Percentiles rank a stretch among this genome's conserved stretches.
Evolutionary conservation across 345 rosid species (phyloP).

Genomic region (Syzygium oleosum): DNA sequence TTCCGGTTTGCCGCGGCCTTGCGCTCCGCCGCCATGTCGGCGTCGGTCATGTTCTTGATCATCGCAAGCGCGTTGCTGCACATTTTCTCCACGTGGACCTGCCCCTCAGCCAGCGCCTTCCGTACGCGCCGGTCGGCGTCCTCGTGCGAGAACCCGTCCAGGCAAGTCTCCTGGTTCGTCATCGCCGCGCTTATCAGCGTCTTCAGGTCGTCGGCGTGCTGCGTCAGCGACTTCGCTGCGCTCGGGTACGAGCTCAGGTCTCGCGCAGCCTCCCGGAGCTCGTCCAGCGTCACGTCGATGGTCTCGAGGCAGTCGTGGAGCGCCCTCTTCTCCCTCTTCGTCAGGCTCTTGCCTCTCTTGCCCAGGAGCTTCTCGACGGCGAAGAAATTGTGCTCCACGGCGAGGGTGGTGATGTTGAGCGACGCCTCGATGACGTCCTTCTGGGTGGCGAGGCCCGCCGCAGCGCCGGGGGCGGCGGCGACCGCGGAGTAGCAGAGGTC

Average conservation of each 20-base stretch:
- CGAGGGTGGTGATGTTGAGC: constrained; percentile 18
- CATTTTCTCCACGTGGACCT: constrained; percentile 14
- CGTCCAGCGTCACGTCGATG: constrained; percentile 79
- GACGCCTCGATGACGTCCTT: constrained; percentile 37
- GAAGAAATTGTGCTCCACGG: constrained; percentile 23
- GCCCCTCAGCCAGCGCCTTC: constrained; percentile 23
- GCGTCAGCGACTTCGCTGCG: constrained; percentile 38
- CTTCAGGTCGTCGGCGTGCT: constrained; percentile 78
- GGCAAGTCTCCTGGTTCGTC: constrained; percentile 80
- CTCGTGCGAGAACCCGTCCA: constrained; percentile 77
- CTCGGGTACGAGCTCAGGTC: constrained; percentile 57
- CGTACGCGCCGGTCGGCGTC: constrained; percentile 43
- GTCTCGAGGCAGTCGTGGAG: constrained; percentile 87
- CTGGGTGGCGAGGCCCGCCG: constrained; percentile 14
- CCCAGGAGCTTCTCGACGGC: constrained; percentile 14
- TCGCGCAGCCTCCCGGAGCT: constrained; percentile 41
- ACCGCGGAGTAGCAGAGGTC: constrained; percentile 70
- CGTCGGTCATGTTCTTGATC: constrained; percentile 26
- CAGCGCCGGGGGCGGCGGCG: constrained; percentile 24
- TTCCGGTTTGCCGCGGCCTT: neutral
- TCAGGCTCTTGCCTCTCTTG: constrained; percentile 11
- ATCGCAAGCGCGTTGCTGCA: constrained; percentile 24
- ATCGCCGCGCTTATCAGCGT: constrained; percentile 80
- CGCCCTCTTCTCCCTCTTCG: constrained; percentile 56
- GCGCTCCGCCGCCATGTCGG: constrained; percentile 14